phyloP scores from a whole-genome alignment of 768 basidiomycete genomes.

The Collybia nuda region DNA sequence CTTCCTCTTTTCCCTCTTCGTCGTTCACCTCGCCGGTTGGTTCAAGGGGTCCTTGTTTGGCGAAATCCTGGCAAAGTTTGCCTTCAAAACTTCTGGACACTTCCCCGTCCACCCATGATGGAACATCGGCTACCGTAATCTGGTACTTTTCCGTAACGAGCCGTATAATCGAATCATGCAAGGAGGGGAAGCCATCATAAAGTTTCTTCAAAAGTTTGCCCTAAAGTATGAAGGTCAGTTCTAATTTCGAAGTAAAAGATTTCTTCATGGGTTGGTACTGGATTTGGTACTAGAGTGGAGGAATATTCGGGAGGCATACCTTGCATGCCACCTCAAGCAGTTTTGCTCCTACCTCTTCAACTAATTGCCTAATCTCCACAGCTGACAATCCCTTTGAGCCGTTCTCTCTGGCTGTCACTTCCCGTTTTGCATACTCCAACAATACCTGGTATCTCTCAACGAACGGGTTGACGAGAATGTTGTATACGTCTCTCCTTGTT shows the following conservation, averaged over 20 bases:
- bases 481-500: slow-evolving; percentile 55
- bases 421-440: slow-evolving; percentile 46
- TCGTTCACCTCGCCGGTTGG: background rate
- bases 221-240: slow-evolving; percentile 25
- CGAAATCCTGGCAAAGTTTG: slow-evolving; percentile 55
- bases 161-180: slow-evolving; percentile 42
- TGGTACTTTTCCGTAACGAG: slow-evolving; percentile 51
- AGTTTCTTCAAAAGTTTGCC: slow-evolving; percentile 68
- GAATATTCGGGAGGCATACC: slow-evolving; percentile 20
- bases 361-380: slow-evolving; percentile 43
- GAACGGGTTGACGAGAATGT: slow-evolving; percentile 69
- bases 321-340: slow-evolving; percentile 67
- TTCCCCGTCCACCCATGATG: slow-evolving; percentile 48
- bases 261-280: slow-evolving; percentile 5
- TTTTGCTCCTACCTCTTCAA: slow-evolving; percentile 57
- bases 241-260: background rate
- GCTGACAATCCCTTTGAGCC: slow-evolving; percentile 39
- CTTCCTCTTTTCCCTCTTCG: background rate
- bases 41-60: slow-evolving; percentile 20
- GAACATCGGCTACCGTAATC: slow-evolving; percentile 54
- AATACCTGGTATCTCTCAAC: slow-evolving; percentile 55
- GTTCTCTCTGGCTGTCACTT: slow-evolving; percentile 30
- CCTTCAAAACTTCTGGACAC: slow-evolving; percentile 45
- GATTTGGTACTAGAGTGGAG: slow-evolving; percentile 1
- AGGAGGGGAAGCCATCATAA: slow-evolving; percentile 41